Conservation (phyloP, 2,329 filamentous ascomycete genomes). For the Cordyceps cateniannulata region DNA sequence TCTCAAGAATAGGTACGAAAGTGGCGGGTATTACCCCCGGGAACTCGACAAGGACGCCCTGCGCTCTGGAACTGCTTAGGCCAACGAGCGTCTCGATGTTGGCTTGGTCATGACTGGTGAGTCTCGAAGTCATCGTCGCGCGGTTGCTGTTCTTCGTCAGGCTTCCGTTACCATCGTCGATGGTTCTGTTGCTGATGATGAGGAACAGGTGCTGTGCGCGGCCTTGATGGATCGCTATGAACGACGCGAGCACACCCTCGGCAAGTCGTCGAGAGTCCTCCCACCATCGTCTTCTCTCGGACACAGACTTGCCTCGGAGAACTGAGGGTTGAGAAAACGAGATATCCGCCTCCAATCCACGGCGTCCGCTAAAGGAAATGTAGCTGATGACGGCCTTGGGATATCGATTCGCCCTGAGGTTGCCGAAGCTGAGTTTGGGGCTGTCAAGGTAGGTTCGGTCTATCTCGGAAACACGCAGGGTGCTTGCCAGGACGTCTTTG, state of each 20-base stretch:
- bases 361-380: neutral
- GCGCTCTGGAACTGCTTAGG: slow-evolving; percentile 1
- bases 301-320: neutral
- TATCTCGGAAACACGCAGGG: neutral
- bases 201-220: slow-evolving; percentile 4
- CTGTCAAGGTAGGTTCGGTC: neutral
- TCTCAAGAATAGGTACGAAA: slow-evolving; percentile 5
- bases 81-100: slow-evolving; percentile 3
- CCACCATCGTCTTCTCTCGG: slow-evolving; percentile 5
- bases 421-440: slow-evolving; percentile 1
- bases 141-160: neutral
- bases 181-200: neutral
- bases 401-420: slow-evolving; percentile 1
- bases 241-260: slow-evolving; percentile 4
- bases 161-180: neutral
- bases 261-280: slow-evolving; percentile 3
- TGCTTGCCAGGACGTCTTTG: neutral
- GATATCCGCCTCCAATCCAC: neutral
- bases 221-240: neutral
- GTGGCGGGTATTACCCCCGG: neutral
- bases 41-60: slow-evolving; percentile 1
- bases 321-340: neutral
- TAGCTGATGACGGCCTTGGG: neutral
- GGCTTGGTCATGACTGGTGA: neutral
- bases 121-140: neutral